Base-by-base conservation (phyloP, 129 eudicot genomes). In the Rutidosis leptorrhynchoides region DNA sequence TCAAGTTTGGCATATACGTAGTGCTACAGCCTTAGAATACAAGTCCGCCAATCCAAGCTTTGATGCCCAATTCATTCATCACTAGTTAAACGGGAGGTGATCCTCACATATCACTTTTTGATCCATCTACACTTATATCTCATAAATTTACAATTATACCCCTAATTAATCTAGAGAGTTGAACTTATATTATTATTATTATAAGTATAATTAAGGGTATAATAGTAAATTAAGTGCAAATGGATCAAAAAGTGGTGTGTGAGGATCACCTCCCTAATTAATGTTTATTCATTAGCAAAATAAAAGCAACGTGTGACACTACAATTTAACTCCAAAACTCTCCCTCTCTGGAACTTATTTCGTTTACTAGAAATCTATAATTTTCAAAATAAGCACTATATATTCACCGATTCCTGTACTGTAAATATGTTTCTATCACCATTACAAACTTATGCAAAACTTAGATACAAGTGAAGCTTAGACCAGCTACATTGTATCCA, bases 1-100 rank as follows among this genome's bases (percentile, higher is more conserved):
- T 12, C 14, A 30, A 17, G 19, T 22, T 51, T 33, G 29, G 35
- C 48, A 49, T 11, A 52, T 12, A 32, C 12, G 35, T 68, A 24
- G 7, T 30, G 5, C 6, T 51, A 9, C 19, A 35, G 73, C 52
- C 73, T 53, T 53, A 14, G 23, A 54, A 53, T 51, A 68, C 42
- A 65, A 2, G 3, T 53, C n/a, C 3, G n/a, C 1, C 17, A 26
- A 58, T 59, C 58, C 28, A 65, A 49, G 55, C 20, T 49, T n/a
- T 49, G 10, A 17, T 49, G 0, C 3, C 2, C 7, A 0, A 49
- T 49, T 49, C 55, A 48, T 22, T 49, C 3, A n/a, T 46, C n/a
- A 20, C 22, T 3, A 46, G 0, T n/a, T n/a, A n/a, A n/a, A n/a
- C n/a, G n/a, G n/a, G n/a, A n/a, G n/a, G n/a, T n/a, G n/a, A n/a